A percentile compares a stretch with the other conserved stretches of the same genome.
phyloP scores from a whole-genome alignment of 192 early-diverging fungal genomes.

The Funneliformis mosseae region DNA sequence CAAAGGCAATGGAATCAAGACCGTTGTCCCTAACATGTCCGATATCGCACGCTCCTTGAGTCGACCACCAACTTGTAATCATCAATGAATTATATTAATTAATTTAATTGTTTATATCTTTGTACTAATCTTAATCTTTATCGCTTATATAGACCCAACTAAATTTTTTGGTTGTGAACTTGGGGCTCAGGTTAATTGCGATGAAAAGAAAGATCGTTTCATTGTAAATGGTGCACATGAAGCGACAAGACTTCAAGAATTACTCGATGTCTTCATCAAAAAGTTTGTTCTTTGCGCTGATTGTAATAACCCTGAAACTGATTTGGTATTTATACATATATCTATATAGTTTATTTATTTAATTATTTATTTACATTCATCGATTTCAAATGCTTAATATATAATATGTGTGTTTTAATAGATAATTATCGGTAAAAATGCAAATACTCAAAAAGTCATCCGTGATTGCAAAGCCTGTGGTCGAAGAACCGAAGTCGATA shows the following conservation, averaged over 20 bases:
- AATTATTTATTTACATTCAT: background rate
- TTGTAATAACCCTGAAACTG: constrained; percentile 98
- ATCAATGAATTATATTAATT: background rate
- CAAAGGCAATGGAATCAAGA: constrained; percentile 99
- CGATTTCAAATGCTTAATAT: background rate
- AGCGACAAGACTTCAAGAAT: constrained; percentile 77
- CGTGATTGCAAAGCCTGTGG: constrained; percentile 95
- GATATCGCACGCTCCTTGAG: constrained; percentile 88
- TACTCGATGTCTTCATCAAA: constrained; percentile 90
- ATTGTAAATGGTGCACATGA: constrained; percentile 96
- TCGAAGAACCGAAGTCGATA: constrained; percentile 76
- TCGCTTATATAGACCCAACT: constrained; percentile 59
- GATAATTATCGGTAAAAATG: constrained; percentile 14
- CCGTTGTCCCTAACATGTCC: constrained; percentile 94
- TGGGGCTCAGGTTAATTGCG: constrained; percentile 89
- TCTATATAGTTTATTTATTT: background rate
- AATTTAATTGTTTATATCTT: constrained; percentile 16
- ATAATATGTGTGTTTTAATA: background rate
- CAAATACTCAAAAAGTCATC: constrained; percentile 50
- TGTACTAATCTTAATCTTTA: background rate
- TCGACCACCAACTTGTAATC: constrained; percentile 82
- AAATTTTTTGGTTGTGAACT: constrained; percentile 97
- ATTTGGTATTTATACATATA: constrained; percentile 66
- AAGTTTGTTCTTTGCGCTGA: constrained; percentile 91
- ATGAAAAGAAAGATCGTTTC: constrained; percentile 89